Evolutionary conservation across 2,329 filamentous ascomycete genomes (phyloP).

Genomic region (Fusarium praegraminearum): DNA sequence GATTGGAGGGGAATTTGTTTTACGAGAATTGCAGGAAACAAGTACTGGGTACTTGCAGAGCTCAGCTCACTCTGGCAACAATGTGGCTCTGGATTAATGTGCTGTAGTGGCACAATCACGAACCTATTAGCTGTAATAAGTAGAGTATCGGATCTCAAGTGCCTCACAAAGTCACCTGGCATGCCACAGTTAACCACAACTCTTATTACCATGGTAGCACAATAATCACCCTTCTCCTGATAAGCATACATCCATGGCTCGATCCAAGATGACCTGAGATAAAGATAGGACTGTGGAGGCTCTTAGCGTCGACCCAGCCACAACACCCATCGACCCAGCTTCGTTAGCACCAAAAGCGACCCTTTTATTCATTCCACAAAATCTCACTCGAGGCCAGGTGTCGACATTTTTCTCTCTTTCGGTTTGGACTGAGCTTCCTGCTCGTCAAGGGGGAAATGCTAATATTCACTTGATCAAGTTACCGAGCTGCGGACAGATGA

Average conservation of each 20-base stretch:
- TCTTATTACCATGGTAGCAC: constrained; percentile 1
- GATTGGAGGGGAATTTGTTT: constrained; percentile 26
- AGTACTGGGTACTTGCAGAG: constrained; percentile 29
- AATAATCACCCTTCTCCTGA: constrained; percentile 11
- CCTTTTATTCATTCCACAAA: constrained; percentile 33
- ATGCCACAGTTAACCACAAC: background rate
- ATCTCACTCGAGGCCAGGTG: constrained; percentile 16
- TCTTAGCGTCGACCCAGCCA: constrained; percentile 41
- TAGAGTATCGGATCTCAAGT: background rate
- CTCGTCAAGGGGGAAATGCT: background rate
- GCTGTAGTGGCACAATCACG: background rate
- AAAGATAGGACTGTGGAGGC: constrained; percentile 34
- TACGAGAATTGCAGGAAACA: constrained; percentile 39
- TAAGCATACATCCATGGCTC: constrained; percentile 14
- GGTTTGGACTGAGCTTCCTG: background rate
- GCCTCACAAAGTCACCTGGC: background rate
- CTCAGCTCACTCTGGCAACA: background rate
- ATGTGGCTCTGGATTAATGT: background rate
- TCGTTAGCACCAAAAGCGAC: constrained; percentile 10
- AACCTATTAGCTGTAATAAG: too few relatives aligned
- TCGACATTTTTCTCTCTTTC: background rate
- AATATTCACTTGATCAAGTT: too few relatives aligned
- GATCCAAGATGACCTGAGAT: constrained; percentile 28
- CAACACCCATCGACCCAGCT: constrained; percentile 18
- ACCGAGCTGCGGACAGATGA: background rate